These are phyloP conservation scores for Mycena chlorophos DNA, from an alignment of 768 basidiomycete species.

Conservation along the genomic window DNA sequence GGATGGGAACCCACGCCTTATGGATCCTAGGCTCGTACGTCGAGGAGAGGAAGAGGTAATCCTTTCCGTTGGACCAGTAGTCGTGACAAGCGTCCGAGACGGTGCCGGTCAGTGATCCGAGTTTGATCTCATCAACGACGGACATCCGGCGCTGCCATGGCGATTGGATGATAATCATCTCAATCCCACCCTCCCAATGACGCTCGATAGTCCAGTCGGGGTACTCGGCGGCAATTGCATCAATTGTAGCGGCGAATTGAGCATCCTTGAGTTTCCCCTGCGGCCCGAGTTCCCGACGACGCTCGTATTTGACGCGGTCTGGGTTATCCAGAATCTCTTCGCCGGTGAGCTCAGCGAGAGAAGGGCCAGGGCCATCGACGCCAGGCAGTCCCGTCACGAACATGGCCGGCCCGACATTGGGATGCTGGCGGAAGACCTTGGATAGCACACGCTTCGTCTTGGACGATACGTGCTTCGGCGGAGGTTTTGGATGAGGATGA, in stretches of 20 bases:
- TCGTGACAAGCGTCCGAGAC: neutral
- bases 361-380: constrained; percentile 20
- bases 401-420: constrained; percentile 16
- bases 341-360: constrained; percentile 19
- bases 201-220: neutral
- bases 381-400: constrained; percentile 23
- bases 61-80: neutral
- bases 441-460: constrained; percentile 6
- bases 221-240: neutral
- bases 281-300: constrained; percentile 4
- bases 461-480: constrained; percentile 17
- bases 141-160: neutral
- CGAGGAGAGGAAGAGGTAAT: neutral
- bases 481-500: constrained; percentile 22
- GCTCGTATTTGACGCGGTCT: constrained; percentile 21
- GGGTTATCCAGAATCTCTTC: constrained; percentile 16
- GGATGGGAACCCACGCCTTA: constrained; percentile 26
- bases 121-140: neutral
- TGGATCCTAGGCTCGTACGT: neutral
- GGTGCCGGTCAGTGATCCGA: no score
- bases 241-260: neutral
- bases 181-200: neutral
- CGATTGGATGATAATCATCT: neutral
- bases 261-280: neutral
- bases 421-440: constrained; percentile 16